These are phyloP conservation scores for Camptophora hylomeconis DNA, from an alignment of 2,329 filamentous ascomycete species.

Conservation along the genomic window DNA sequence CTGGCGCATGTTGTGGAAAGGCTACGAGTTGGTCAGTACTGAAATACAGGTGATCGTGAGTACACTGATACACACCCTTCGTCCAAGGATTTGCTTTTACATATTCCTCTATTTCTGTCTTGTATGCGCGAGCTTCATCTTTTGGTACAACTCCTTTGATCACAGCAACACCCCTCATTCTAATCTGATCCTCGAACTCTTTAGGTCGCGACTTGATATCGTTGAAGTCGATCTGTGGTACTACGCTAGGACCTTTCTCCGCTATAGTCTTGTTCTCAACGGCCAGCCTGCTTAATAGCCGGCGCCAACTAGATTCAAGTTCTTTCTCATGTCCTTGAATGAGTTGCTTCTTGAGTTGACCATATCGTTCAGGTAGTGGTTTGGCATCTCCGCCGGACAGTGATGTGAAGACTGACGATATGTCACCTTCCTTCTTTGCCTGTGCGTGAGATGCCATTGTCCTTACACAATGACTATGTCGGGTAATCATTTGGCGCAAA, in stretches of 20 bases:
- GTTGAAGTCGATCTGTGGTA: slow-evolving; percentile 29
- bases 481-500: too few species aligned
- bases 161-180: slow-evolving; percentile 49
- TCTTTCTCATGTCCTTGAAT: slow-evolving; percentile 28
- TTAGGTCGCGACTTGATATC: slow-evolving; percentile 27
- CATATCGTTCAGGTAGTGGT: slow-evolving; percentile 29
- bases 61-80: too few species aligned
- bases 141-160: slow-evolving; percentile 53
- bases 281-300: slow-evolving; percentile 27
- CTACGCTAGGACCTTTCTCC: slow-evolving; percentile 28
- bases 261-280: slow-evolving; percentile 29
- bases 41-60: too few species aligned
- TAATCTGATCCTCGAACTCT: slow-evolving; percentile 36
- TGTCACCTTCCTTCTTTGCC: slow-evolving; percentile 33
- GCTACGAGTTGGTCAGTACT: slow-evolving; percentile 37
- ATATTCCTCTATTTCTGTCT: slow-evolving; percentile 52
- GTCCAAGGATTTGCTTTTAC: slow-evolving; percentile 51
- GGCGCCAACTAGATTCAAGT: slow-evolving; percentile 28
- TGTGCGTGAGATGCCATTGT: too few species aligned
- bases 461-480: too few species aligned
- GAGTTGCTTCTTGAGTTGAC: slow-evolving; percentile 25
- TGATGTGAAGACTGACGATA: slow-evolving; percentile 36
- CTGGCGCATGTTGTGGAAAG: slow-evolving; percentile 53
- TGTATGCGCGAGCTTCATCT: slow-evolving; percentile 50
- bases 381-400: slow-evolving; percentile 30